Base-by-base conservation (phyloP, 805 yeast species). In the Cyberlindnera petersonii region DNA sequence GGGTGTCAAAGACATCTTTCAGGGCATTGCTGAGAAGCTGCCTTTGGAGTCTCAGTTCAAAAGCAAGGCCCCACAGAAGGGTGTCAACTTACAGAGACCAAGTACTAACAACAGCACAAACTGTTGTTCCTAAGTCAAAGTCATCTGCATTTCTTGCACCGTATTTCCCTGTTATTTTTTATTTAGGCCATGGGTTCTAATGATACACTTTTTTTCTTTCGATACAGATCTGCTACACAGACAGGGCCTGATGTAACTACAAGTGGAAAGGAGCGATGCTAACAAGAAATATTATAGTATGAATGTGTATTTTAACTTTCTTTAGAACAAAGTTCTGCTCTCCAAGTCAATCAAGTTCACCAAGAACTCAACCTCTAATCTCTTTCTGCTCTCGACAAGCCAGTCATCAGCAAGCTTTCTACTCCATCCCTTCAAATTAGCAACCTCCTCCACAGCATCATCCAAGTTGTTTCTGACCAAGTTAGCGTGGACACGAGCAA, bases 401-500 rank as follows among this genome's bases (percentile, higher is more conserved):
- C 98, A 93, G 60, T 87, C 96, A 52, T 79, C 77, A 26, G 97
- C 93, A 52, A 93, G 72, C 58, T 76, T 76, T 72, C 94, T 81
- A 26, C 93, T 77, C 96, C 96, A 86, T 28, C 98, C 98, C 64
- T 86, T 84, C 64, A 93, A 73, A 48, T 77, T 74, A 47, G 94
- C 82, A 39, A 83, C 93, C 63, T 89, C 96, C 59, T 89, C 95
- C 20, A 93, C 94, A 13, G 98, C 98, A 44, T 74, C 74, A 58
- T 83, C 87, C 52, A 93, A 73, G 46, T 84, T 79, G 42, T 91
- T 88, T 53, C 82, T 77, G 32, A 75, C 67, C 57, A 91, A 70
- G 50, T 84, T 77, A 40, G 80, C 71, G 52, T 83, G 80, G 24
- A 94, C 93, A 58, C 95, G 77, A 1, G 95, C 89, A 55, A 89